These are phyloP conservation scores for Macadamia integrifolia DNA, from an alignment of 164 flowering plant species.

Conservation along the genomic window DNA sequence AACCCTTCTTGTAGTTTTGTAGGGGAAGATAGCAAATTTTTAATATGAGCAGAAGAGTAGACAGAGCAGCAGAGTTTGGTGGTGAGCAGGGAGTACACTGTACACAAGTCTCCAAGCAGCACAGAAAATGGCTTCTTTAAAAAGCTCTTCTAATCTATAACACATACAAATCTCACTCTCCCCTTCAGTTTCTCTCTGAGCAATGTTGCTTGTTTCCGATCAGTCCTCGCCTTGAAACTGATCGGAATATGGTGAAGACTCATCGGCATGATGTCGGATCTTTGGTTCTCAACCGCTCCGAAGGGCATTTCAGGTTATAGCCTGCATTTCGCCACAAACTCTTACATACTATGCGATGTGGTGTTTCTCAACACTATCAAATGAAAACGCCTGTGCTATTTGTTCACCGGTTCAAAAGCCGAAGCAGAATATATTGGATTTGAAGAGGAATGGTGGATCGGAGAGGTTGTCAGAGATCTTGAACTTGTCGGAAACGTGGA, in stretches of 20 bases:
- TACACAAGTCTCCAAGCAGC: too few relatives aligned
- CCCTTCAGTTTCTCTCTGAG: constrained; percentile 5
- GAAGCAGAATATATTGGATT: not conserved
- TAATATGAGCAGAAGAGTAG: too few relatives aligned
- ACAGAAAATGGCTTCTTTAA: constrained; percentile 7
- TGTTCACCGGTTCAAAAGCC: constrained; percentile 1
- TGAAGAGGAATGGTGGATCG: constrained; percentile 29
- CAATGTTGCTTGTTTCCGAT: constrained; percentile 23
- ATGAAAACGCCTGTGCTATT: constrained; percentile 2
- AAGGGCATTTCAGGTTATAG: constrained; percentile 22
- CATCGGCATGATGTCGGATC: constrained; percentile 49
- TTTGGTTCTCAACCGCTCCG: constrained; percentile 31
- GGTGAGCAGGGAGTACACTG: too few relatives aligned
- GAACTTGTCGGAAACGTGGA: constrained; percentile 28
- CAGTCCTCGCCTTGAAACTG: not conserved
- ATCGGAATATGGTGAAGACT: constrained; percentile 38
- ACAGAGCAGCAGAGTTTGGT: too few relatives aligned
- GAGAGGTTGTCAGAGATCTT: constrained; percentile 67
- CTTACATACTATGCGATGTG: constrained; percentile 27
- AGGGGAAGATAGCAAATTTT: too few relatives aligned
- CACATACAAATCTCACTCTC: not conserved
- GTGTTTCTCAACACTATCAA: constrained; percentile 23
- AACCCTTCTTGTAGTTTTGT: too few relatives aligned
- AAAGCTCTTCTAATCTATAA: constrained; percentile 7
- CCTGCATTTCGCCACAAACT: constrained; percentile 29